Conservation (phyloP, 495 filamentous ascomycete genomes). For the Neurospora tetraspora region DNA sequence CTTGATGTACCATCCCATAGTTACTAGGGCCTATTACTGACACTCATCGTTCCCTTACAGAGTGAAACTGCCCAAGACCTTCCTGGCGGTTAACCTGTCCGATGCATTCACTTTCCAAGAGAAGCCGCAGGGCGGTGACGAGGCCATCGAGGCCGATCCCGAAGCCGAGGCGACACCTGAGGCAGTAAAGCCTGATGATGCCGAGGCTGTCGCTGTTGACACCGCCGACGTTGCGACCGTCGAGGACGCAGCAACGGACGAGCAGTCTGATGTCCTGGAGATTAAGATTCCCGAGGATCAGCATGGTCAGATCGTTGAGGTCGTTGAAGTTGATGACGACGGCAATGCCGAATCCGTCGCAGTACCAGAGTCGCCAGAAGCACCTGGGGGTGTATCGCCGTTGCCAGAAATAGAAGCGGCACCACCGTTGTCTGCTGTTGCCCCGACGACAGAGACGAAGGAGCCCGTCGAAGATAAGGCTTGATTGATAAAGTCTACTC, state of each 20-base stretch:
- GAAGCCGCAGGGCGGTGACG: slow-evolving; percentile 28
- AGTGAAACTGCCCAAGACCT: slow-evolving; percentile 89
- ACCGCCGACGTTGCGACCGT: not conserved
- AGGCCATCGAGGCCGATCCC: not conserved
- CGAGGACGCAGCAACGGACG: not conserved
- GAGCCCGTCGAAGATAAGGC: not conserved
- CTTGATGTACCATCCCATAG: not conserved
- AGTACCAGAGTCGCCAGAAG: not conserved
- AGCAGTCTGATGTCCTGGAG: slow-evolving; percentile 6
- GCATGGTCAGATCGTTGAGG: not conserved
- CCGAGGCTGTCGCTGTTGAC: not conserved
- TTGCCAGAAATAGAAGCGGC: not conserved
- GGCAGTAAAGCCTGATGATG: not conserved
- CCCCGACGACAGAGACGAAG: not conserved
- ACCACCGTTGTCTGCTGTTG: not conserved
- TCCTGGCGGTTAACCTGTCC: slow-evolving; percentile 83
- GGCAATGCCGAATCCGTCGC: not conserved
- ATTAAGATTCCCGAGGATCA: not conserved
- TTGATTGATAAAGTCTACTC: not conserved
- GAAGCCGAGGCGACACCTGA: not conserved
- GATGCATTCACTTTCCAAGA: slow-evolving; percentile 54
- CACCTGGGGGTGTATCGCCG: not conserved
- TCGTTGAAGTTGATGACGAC: not conserved
- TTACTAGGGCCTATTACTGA: not conserved
- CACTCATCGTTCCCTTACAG: slow-evolving; percentile 25